Percentiles rank a stretch among this genome's conserved stretches.
These are phyloP conservation scores for Hericium rajendrae DNA, from an alignment of 768 basidiomycete genomes.

Conservation along the genomic window DNA sequence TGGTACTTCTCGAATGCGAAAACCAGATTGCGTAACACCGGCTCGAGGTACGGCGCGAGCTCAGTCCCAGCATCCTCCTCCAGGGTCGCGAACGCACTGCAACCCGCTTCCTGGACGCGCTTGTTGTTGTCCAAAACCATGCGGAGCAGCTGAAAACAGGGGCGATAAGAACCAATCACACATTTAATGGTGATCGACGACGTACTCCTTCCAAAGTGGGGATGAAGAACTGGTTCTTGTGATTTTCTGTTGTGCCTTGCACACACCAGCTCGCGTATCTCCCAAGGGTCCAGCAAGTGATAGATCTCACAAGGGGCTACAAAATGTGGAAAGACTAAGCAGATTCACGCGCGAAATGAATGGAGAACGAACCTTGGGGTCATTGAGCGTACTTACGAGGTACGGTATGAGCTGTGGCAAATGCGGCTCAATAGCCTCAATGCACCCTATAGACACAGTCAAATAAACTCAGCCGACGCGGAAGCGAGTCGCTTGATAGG, in stretches of 20 bases:
- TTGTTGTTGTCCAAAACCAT: slow-evolving; percentile 99
- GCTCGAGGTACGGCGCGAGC: slow-evolving; percentile 89
- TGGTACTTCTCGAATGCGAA: slow-evolving; percentile 98
- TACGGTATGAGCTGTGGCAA: slow-evolving; percentile 90
- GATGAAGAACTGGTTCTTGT: slow-evolving; percentile 85
- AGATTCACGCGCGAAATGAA: neutral
- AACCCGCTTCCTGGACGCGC: slow-evolving; percentile 97
- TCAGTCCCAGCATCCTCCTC: slow-evolving; percentile 94
- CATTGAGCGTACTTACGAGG: slow-evolving; percentile 80
- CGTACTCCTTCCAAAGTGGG: slow-evolving; percentile 97
- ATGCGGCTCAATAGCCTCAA: slow-evolving; percentile 91
- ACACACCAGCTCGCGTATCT: slow-evolving; percentile 98
- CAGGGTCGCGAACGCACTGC: slow-evolving; percentile 95
- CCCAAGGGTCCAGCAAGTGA: slow-evolving; percentile 99
- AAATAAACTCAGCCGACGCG: neutral
- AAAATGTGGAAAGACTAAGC: neutral
- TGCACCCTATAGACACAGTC: slow-evolving; percentile 58
- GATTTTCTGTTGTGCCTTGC: slow-evolving; percentile 74
- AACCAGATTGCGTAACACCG: slow-evolving; percentile 89
- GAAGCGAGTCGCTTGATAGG: neutral
- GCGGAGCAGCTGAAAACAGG: slow-evolving; percentile 62
- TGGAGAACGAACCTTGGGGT: slow-evolving; percentile 63
- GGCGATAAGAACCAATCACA: neutral
- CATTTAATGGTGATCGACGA: slow-evolving; percentile 7
- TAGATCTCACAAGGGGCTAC: slow-evolving; percentile 93